These are phyloP conservation scores for Ophiobolus disseminans DNA, from an alignment of 2,329 filamentous ascomycete species.

Conservation along the genomic window DNA sequence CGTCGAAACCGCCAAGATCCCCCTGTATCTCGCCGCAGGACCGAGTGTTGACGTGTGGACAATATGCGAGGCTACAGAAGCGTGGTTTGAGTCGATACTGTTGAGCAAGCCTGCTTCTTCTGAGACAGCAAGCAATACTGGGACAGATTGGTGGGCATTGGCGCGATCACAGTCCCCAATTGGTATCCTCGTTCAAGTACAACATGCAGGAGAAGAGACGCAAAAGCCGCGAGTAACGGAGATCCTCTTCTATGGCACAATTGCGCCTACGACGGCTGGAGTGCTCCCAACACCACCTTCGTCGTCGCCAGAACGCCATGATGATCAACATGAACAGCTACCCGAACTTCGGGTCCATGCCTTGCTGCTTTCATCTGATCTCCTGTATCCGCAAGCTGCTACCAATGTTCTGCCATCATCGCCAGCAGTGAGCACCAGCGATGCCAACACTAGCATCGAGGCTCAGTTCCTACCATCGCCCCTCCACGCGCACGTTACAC, in stretches of 20 bases:
- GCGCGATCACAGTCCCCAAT: constrained; percentile 48
- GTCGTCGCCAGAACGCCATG: constrained; percentile 30
- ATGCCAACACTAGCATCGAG: constrained; percentile 20
- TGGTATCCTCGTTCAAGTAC: constrained; percentile 48
- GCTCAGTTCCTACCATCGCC: constrained; percentile 43
- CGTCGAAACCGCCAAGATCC: constrained; percentile 51
- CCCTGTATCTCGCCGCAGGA: constrained; percentile 50
- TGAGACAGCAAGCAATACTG: too few relatives aligned
- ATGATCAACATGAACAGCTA: constrained; percentile 13
- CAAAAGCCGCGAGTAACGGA: constrained; percentile 47
- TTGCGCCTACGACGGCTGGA: constrained; percentile 21
- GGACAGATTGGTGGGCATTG: constrained; percentile 47
- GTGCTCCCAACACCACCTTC: constrained; percentile 44
- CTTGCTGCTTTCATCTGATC: constrained; percentile 53
- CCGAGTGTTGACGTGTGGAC: constrained; percentile 50
- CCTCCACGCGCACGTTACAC: constrained; percentile 27
- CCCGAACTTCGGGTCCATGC: constrained; percentile 49
- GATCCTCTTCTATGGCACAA: constrained; percentile 55
- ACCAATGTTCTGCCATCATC: constrained; percentile 13
- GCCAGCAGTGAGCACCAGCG: constrained; percentile 3
- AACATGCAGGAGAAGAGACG: neutral
- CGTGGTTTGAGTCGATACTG: constrained; percentile 51
- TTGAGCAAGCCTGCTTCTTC: constrained; percentile 26
- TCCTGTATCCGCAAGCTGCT: constrained; percentile 30
- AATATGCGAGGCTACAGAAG: constrained; percentile 37